Evolutionary conservation across 2,329 filamentous ascomycete species (phyloP), one percentile per base, ranked within the genome.

Genomic region (Fusarium anguioides): DNA sequence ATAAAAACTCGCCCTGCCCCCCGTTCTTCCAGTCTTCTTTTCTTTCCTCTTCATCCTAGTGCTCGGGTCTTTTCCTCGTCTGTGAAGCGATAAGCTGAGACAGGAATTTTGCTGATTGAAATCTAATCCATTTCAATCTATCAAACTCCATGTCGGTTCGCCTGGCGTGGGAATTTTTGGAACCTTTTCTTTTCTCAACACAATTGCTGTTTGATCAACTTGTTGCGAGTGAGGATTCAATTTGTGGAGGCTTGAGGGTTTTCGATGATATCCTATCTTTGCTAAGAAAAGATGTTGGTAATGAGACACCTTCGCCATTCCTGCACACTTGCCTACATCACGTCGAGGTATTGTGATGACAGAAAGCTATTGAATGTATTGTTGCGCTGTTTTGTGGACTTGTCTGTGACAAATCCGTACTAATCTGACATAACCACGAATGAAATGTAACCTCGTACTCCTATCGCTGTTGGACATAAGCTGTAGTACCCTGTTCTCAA

Each of bases 31-130:
- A 14, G 0, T 37, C 31, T 24, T 11, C 12, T 53, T 5, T 40
- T 35, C 33, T 21, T 53, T 14, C 29, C 54, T 35, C 6, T 36
- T 31, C 26, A 54, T 31, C 37, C 37, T 27, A 24, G 48, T 53
- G 53, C 37, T 21, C 18, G 31, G 31, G 53, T 10, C 4, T 44
- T 57, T 53, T 44, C 47, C 31, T 57, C 17, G 37, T 57, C 37
- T n/a, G 47, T 53, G 47, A 57, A 11, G 53, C 53, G n/a, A 31
- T 21, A 44, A 23, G 47, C 53, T 35, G 53, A 57, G 37, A 27
- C 37, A 44, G 37, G 37, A 53, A 36, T 18, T 24, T 31, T 53
- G 37, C 37, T 42, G 8, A 2, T 36, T 49, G 46, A 27, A 27
- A 39, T 4, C 4, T 8, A 15, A 6, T 44, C 44, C 35, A 15